Base-by-base conservation (phyloP, 2,329 filamentous ascomycete species). In the Ceratocystis huliohia region DNA sequence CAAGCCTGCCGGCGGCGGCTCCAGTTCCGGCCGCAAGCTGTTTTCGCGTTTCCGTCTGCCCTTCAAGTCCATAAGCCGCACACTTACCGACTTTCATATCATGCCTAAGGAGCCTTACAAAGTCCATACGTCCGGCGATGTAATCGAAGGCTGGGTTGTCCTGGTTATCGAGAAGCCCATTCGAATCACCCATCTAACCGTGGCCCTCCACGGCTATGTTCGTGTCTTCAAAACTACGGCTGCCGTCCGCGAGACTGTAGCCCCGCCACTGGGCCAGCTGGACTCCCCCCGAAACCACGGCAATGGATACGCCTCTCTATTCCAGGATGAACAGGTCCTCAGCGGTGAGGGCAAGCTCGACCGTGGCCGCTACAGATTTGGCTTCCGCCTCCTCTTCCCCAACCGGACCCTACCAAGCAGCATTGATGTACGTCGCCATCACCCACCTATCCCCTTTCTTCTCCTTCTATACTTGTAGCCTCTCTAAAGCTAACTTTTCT, bases 301-400 rank as follows among this genome's bases (percentile, higher is more conserved):
- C 71, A 89, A 89, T 77, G 88, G 89, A 41, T 85, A 89, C 71
- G 88, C 86, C n/a, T 88, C 87, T 53, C 78, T 94, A 59, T 94
- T 93, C 72, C 87, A 91, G 74, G 89, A 94, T 72, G 89, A 94
- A 76, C 82, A 87, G 73, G 87, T 90, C 15, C 77, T 94, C 45
- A 91, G 88, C 72, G 89, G 88, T 25, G 88, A 92, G 71, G 89
- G 89, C 15, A 82, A 86, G 71, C 77, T 94, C 45, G 85, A 88
- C 64, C 82, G 88, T 61, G 88, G 88, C 48, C 83, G 84, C 70
- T 93, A 91, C 73, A 86, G 91, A 74, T 94, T 94, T 74, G 85
- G 88, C 68, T 91, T 90, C 71, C 84, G 89, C 71, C 76, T 90
- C 69, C 78, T 86, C 66, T 89, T 91, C 70, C 87, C 88, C 1